Conservation (phyloP, 2,329 filamentous ascomycete species). For the Nemania diffusa region DNA sequence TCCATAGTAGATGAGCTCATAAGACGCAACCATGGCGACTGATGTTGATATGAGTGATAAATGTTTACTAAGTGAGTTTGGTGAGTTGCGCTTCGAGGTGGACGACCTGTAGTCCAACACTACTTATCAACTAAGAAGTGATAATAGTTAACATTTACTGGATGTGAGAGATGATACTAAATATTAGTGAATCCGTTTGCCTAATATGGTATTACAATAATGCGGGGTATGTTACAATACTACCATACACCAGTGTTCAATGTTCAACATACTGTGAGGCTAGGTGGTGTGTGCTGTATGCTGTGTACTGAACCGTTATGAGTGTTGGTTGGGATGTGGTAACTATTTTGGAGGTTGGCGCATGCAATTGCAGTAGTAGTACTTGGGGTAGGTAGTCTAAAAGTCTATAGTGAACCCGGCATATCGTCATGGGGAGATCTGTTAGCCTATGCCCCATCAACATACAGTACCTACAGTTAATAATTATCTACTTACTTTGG, state of each 20-base stretch:
- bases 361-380: not conserved
- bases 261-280: not conserved
- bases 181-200: not conserved
- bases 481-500: too few relatives aligned
- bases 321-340: not conserved
- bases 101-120: too few relatives aligned
- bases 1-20: slow-evolving; percentile 76
- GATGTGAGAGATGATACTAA: not conserved
- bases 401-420: too few relatives aligned
- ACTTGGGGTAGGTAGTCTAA: too few relatives aligned
- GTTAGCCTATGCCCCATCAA: too few relatives aligned
- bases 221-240: slow-evolving; percentile 21
- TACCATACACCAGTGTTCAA: not conserved
- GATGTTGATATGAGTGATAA: not conserved
- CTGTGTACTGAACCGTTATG: slow-evolving; percentile 9
- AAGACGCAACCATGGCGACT: slow-evolving; percentile 51
- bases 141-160: not conserved
- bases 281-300: not conserved
- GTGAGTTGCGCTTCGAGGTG: not conserved
- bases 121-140: not conserved
- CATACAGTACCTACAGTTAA: too few relatives aligned
- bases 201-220: not conserved
- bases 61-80: not conserved
- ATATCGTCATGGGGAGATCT: too few relatives aligned
- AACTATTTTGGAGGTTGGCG: not conserved